These are phyloP conservation scores for Psilocybe cubensis DNA, from an alignment of 768 basidiomycete genomes.

Conservation along the genomic window DNA sequence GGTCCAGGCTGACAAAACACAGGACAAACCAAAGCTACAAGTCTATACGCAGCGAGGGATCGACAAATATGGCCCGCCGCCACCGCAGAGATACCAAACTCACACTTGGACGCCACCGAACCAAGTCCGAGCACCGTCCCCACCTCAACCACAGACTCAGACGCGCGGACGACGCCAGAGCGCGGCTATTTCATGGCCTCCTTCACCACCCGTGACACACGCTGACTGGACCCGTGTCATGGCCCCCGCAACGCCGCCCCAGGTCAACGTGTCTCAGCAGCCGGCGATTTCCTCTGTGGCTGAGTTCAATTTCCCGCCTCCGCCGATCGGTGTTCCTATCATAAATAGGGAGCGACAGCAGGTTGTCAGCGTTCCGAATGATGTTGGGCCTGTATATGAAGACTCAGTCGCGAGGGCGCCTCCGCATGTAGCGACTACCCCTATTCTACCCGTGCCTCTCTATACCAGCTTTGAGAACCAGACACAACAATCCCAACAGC, in stretches of 20 bases:
- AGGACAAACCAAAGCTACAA: constrained; percentile 17
- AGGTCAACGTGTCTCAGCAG: constrained; percentile 13
- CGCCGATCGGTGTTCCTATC: constrained; percentile 29
- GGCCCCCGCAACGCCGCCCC: constrained; percentile 13
- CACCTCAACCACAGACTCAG: not conserved
- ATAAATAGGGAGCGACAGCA: constrained; percentile 26
- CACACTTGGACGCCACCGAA: not conserved
- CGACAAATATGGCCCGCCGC: constrained; percentile 18
- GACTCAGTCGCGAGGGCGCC: constrained; percentile 7
- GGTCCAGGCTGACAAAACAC: constrained; percentile 1
- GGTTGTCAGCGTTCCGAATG: constrained; percentile 25
- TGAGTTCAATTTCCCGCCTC: constrained; percentile 13
- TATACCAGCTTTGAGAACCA: constrained; percentile 34
- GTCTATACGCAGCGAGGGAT: constrained; percentile 24
- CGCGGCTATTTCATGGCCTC: constrained; percentile 36
- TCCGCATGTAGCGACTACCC: not conserved
- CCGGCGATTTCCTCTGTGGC: constrained; percentile 4
- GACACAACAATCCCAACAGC: no score
- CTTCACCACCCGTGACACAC: constrained; percentile 35
- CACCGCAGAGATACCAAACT: not conserved
- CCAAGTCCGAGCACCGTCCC: not conserved
- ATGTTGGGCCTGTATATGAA: constrained; percentile 20
- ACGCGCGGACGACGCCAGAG: not conserved
- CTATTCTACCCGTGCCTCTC: constrained; percentile 25
- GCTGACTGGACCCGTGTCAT: constrained; percentile 37